phyloP scores from a whole-genome alignment of 2,329 filamentous ascomycete species.

The Rosellinia necatrix region DNA sequence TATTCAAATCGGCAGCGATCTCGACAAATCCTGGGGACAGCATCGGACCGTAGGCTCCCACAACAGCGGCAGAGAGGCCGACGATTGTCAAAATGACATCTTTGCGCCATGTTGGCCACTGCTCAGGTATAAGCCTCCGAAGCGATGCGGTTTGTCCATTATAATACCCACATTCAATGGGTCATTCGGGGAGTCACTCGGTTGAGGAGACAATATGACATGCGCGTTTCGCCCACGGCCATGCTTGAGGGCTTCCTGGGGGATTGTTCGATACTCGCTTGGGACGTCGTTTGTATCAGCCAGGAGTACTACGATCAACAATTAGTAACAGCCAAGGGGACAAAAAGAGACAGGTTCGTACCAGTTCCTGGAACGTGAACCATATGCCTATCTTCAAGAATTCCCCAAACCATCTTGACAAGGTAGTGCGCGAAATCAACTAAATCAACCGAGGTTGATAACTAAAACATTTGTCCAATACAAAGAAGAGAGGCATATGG shows the following conservation, averaged over 20 bases:
- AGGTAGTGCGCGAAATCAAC: not conserved
- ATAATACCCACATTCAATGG: slow-evolving; percentile 48
- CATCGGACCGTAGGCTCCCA: slow-evolving; percentile 44
- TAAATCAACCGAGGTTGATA: not conserved
- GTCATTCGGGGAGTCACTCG: slow-evolving; percentile 53
- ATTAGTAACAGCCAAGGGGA: slow-evolving; percentile 21
- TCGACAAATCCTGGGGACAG: slow-evolving; percentile 44
- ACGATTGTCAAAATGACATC: slow-evolving; percentile 46
- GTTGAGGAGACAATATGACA: slow-evolving; percentile 50
- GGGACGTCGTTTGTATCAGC: slow-evolving; percentile 53
- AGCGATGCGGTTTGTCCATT: not conserved
- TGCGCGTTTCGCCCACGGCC: slow-evolving; percentile 42
- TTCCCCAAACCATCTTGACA: slow-evolving; percentile 51
- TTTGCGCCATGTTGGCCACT: slow-evolving; percentile 50
- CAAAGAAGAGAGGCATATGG: not conserved
- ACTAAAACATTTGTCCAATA: not conserved
- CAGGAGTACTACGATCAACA: slow-evolving; percentile 45
- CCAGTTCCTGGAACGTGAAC: slow-evolving; percentile 54
- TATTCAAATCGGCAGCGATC: slow-evolving; percentile 48
- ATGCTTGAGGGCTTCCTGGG: slow-evolving; percentile 47
- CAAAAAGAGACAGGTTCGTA: slow-evolving; percentile 27
- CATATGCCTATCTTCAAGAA: slow-evolving; percentile 50
- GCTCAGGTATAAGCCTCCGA: slow-evolving; percentile 39
- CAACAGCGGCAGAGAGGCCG: slow-evolving; percentile 43
- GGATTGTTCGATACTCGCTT: slow-evolving; percentile 49